These are phyloP conservation scores for Larix sibirica DNA, from an alignment of 83 land plant species.

Conservation along the genomic window DNA sequence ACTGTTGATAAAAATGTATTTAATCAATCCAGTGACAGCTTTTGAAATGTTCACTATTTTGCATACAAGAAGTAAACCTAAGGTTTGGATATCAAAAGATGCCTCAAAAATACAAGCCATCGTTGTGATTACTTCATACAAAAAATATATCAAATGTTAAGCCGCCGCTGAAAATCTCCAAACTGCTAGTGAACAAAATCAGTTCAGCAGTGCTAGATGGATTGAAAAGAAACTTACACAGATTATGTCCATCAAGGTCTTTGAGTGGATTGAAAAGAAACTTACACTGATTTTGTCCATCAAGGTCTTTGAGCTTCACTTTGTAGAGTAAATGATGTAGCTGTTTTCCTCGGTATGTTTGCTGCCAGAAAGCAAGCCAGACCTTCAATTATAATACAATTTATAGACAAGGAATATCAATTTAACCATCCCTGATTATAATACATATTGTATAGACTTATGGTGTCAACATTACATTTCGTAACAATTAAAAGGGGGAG, in stretches of 20 bases:
- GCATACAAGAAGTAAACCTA: too few relatives aligned
- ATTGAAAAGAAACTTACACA: conserved; percentile 31
- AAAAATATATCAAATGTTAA: not conserved
- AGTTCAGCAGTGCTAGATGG: not conserved
- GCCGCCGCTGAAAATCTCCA: not conserved
- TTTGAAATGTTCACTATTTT: too few relatives aligned
- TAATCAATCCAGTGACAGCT: too few relatives aligned
- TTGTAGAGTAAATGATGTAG: conserved; percentile 67
- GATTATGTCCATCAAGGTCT: conserved; percentile 46
- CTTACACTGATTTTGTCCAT: conserved; percentile 52
- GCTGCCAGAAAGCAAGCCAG: conserved; percentile 20
- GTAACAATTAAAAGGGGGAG: not conserved
- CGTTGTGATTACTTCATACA: not conserved
- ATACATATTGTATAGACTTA: not conserved
- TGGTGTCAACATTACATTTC: not conserved
- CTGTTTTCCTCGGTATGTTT: conserved; percentile 74
- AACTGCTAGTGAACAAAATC: not conserved
- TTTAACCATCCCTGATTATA: not conserved
- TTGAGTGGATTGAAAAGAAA: conserved; percentile 16
- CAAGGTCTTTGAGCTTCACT: conserved; percentile 53
- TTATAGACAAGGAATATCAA: not conserved
- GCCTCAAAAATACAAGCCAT: not conserved
- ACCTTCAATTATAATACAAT: not conserved
- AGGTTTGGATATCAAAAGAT: too few relatives aligned
- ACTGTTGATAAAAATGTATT: not conserved